Conservation (phyloP, 352 stramenopile species). For the Phytophthora sp. region DNA sequence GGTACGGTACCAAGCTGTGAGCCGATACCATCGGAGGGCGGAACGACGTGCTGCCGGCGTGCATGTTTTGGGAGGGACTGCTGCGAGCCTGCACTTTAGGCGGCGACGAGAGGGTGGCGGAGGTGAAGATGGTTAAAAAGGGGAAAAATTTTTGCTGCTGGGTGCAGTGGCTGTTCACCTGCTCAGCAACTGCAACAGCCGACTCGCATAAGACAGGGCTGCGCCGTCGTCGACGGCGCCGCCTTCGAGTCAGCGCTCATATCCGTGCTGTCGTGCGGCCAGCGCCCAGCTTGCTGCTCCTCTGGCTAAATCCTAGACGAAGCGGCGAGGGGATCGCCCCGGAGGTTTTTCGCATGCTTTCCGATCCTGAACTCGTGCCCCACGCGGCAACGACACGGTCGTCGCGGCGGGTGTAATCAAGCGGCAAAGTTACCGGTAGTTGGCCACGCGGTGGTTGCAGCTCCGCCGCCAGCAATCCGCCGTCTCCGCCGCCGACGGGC, state of each 20-base stretch:
- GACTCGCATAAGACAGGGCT: constrained; percentile 2
- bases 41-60: too few relatives aligned
- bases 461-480: too few relatives aligned
- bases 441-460: neutral
- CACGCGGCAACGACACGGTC: constrained; percentile 2
- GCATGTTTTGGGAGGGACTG: too few relatives aligned
- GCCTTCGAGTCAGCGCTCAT: constrained; percentile 13
- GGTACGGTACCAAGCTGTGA: neutral
- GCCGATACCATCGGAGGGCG: too few relatives aligned
- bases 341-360: constrained; percentile 19
- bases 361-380: constrained; percentile 12
- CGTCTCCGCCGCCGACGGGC: neutral
- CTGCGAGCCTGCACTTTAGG: too few relatives aligned
- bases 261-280: too few relatives aligned
- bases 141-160: too few relatives aligned
- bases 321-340: constrained; percentile 8
- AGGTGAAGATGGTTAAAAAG: too few relatives aligned
- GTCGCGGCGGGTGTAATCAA: constrained; percentile 9
- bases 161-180: neutral
- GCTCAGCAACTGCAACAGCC: neutral
- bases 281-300: neutral
- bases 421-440: neutral
- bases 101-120: too few relatives aligned
- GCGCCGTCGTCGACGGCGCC: neutral
- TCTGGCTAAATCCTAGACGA: constrained; percentile 11